Percentiles rank a stretch among this genome's conserved stretches.
These are phyloP conservation scores for Lachancea thermotolerans DNA, from an alignment of 805 yeast genomes.

Conservation along the genomic window DNA sequence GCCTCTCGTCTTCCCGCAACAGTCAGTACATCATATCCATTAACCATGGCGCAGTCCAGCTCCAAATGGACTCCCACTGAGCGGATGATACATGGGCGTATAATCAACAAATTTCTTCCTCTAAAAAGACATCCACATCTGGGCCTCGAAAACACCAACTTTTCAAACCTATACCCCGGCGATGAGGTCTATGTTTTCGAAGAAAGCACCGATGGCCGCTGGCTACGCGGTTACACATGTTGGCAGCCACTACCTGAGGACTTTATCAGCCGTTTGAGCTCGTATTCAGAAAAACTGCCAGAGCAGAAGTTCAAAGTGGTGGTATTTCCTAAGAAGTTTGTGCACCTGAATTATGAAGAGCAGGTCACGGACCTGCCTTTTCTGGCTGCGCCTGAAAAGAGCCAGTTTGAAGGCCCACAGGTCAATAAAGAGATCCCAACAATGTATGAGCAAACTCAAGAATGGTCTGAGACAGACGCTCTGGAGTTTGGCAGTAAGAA, in stretches of 20 bases:
- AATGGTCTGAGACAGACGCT: slow-evolving; percentile 26
- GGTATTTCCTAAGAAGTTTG: slow-evolving; percentile 54
- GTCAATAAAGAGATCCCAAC: slow-evolving; percentile 30
- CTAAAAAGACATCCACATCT: slow-evolving; percentile 34
- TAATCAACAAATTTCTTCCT: slow-evolving; percentile 42
- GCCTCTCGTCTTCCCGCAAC: too few relatives aligned
- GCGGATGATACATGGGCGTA: slow-evolving; percentile 37
- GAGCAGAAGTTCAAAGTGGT: slow-evolving; percentile 46
- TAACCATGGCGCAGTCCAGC: neutral
- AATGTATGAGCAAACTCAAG: slow-evolving; percentile 28
- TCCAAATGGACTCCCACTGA: slow-evolving; percentile 43
- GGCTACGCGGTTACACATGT: slow-evolving; percentile 77
- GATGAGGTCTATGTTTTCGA: slow-evolving; percentile 76
- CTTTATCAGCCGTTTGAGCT: slow-evolving; percentile 47
- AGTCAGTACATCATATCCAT: too few relatives aligned
- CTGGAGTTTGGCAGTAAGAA: slow-evolving; percentile 23
- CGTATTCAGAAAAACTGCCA: slow-evolving; percentile 57
- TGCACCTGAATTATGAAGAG: slow-evolving; percentile 39
- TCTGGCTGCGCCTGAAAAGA: slow-evolving; percentile 26
- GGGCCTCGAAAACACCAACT: slow-evolving; percentile 30
- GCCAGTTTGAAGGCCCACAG: slow-evolving; percentile 22
- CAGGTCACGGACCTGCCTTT: slow-evolving; percentile 33
- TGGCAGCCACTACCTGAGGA: slow-evolving; percentile 66
- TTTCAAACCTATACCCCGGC: slow-evolving; percentile 60
- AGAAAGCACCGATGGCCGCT: slow-evolving; percentile 42